Conservation (phyloP, 2,329 filamentous ascomycete species). For the Penicillium sp. region DNA sequence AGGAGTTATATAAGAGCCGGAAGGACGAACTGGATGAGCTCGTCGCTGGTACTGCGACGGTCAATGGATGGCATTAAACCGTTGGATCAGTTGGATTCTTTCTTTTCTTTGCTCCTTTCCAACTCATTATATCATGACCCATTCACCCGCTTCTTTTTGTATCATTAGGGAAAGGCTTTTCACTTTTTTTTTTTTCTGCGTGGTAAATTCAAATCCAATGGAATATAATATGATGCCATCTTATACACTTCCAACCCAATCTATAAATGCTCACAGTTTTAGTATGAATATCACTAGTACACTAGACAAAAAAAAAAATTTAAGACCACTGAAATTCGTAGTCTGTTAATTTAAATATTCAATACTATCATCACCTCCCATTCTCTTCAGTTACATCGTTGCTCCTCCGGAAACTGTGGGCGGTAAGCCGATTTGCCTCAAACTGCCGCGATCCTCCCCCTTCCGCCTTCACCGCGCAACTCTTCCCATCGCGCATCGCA, state of each 20-base stretch:
- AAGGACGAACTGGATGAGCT: constrained; percentile 77
- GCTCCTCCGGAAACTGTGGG: background rate
- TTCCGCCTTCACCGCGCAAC: constrained; percentile 14
- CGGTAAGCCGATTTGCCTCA: background rate
- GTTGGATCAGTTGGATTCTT: background rate
- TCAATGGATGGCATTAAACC: constrained; percentile 46
- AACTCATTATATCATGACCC: constrained; percentile 15
- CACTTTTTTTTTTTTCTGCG: constrained; percentile 11
- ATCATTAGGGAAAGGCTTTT: constrained; percentile 21
- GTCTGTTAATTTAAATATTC: no score
- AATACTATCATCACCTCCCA: no score
- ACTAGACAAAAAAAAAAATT: no score
- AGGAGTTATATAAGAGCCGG: constrained; percentile 77
- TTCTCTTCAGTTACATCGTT: background rate
- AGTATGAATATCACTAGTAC: no score
- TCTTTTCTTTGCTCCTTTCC: background rate
- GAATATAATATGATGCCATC: no score
- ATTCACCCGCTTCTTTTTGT: constrained; percentile 19
- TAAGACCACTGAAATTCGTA: no score
- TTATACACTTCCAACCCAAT: no score
- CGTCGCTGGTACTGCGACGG: constrained; percentile 33
- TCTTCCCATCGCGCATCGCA: constrained; percentile 15
- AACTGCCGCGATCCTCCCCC: background rate
- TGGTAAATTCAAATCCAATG: background rate
- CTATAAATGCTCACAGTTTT: no score